These are phyloP conservation scores for Pezicula radicicola DNA, from an alignment of 2,329 filamentous ascomycete species.

Conservation along the genomic window DNA sequence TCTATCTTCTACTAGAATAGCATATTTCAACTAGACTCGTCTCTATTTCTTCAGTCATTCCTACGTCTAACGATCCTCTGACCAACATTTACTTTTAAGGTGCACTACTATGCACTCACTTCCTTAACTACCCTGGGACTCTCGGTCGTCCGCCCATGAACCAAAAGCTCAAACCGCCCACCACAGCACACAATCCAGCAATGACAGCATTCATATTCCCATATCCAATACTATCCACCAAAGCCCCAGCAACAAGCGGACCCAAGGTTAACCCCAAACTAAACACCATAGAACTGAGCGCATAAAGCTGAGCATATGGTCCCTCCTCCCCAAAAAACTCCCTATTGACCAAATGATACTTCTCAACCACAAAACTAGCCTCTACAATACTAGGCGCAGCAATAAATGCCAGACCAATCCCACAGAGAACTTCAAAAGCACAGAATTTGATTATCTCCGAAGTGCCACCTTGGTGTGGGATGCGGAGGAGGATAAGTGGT, in stretches of 20 bases:
- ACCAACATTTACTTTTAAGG: too few relatives aligned
- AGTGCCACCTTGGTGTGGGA: conserved; percentile 35
- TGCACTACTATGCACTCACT: too few relatives aligned
- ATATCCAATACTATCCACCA: conserved; percentile 51
- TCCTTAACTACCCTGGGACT: too few relatives aligned
- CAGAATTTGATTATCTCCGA: conserved; percentile 42
- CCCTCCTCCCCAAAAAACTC: conserved; percentile 52
- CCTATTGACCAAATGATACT: conserved; percentile 51
- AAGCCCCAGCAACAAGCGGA: conserved; percentile 50
- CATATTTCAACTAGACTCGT: too few relatives aligned
- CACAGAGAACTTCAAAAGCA: conserved; percentile 41
- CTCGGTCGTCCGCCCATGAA: conserved; percentile 13
- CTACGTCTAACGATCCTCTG: too few relatives aligned
- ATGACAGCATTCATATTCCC: conserved; percentile 46
- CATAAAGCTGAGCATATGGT: conserved; percentile 65
- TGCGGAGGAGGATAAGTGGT: conserved; percentile 34
- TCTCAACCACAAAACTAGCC: conserved; percentile 50
- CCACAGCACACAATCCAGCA: conserved; percentile 16
- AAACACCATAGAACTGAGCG: conserved; percentile 61
- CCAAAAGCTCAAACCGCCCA: conserved; percentile 15
- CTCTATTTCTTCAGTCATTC: too few relatives aligned
- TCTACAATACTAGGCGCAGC: conserved; percentile 55
- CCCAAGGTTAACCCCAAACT: conserved; percentile 57
- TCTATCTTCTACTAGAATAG: too few relatives aligned
- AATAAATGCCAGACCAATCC: conserved; percentile 50